A percentile compares a stretch with the other conserved stretches of the same genome.
Evolutionary conservation across 139 green algal species (phyloP).

Genomic region (Mychonastes homosphaera): DNA sequence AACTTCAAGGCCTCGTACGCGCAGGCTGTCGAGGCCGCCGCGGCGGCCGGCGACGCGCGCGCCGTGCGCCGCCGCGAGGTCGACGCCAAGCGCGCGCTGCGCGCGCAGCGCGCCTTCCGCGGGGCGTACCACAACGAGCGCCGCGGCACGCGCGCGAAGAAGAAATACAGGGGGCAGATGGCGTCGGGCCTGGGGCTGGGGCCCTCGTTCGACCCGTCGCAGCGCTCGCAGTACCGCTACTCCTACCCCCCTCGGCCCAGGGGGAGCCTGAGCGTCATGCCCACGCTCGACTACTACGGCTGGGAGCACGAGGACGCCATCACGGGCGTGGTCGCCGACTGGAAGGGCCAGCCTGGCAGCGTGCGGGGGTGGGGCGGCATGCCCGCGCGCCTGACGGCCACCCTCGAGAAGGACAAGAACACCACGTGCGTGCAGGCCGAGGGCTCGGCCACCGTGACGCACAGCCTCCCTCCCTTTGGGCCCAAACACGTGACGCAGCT

Average conservation of each 20-base stretch:
- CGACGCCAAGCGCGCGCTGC: too few species aligned
- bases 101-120: constrained; percentile 11
- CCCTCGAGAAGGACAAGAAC: constrained; percentile 48
- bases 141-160: constrained; percentile 1
- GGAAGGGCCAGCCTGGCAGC: constrained; percentile 20
- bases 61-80: too few species aligned
- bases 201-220: constrained; percentile 33
- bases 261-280: constrained; percentile 14
- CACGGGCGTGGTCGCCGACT: constrained; percentile 37
- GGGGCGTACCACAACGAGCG: constrained; percentile 26
- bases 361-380: constrained; percentile 37
- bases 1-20: constrained; percentile 34
- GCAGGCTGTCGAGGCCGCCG: too few species aligned
- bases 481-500: constrained; percentile 37
- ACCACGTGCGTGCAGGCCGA: constrained; percentile 38
- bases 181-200: constrained; percentile 38
- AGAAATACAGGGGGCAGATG: constrained; percentile 25
- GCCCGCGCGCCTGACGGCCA: constrained; percentile 32
- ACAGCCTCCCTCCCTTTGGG: constrained; percentile 43
- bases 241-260: not conserved
- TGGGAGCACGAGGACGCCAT: constrained; percentile 48
- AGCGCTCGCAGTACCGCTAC: not conserved
- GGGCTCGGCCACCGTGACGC: constrained; percentile 24
- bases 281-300: constrained; percentile 24
- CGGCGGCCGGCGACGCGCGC: too few species aligned